Conservation (phyloP, 345 rosid genomes). For the Euphorbia peplus region DNA sequence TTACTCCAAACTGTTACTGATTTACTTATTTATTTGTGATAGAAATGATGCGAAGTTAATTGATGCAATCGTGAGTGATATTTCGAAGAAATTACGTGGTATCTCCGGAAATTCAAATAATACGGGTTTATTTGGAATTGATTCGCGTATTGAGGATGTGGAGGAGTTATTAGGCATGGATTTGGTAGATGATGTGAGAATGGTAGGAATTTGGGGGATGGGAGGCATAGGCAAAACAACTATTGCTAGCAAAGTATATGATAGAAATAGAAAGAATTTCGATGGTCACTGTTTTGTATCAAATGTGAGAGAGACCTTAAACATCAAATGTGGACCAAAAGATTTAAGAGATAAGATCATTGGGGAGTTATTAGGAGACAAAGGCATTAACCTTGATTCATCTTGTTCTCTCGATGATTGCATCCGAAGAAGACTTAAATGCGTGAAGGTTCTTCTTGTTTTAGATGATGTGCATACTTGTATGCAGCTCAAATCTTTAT, state of each 20-base stretch:
- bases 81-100: no score
- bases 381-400: background rate
- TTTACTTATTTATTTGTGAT: no score
- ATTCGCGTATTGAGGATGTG: background rate
- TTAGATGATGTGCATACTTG: background rate
- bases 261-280: background rate
- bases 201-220: slow-evolving; percentile 12
- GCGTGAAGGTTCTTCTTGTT: background rate
- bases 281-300: background rate
- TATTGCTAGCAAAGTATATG: background rate
- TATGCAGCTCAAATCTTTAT: background rate
- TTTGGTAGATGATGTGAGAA: background rate
- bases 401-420: background rate
- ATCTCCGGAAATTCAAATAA: no score
- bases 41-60: no score
- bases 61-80: no score
- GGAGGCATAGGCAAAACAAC: slow-evolving; percentile 6
- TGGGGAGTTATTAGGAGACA: background rate
- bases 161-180: background rate
- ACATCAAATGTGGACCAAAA: background rate
- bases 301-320: background rate
- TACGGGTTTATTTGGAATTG: slow-evolving; percentile 6
- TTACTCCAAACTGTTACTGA: no score
- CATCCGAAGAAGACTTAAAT: background rate
- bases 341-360: background rate